phyloP scores from a whole-genome alignment of 441 rosid species.

The Hura crepitans region DNA sequence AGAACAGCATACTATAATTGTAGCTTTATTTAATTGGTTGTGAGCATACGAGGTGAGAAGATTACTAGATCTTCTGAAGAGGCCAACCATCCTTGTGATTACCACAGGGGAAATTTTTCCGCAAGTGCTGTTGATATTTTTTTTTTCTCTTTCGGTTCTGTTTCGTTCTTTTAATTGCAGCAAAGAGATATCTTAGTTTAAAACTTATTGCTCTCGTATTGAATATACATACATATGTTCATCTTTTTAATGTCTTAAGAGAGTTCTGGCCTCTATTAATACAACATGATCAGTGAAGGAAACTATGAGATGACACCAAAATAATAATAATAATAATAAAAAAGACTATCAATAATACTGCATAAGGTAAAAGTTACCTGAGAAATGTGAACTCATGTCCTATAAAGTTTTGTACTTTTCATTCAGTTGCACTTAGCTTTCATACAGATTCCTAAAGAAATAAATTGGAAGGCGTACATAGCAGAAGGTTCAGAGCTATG shows the following conservation, averaged over 20 bases:
- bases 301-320: not conserved
- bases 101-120: too few relatives aligned
- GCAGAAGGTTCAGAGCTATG: slow-evolving; percentile 55
- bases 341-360: not conserved
- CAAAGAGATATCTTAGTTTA: not conserved
- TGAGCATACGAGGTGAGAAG: too few relatives aligned
- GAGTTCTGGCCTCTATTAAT: not conserved
- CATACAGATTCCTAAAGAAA: slow-evolving; percentile 82
- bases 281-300: not conserved
- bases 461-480: slow-evolving; percentile 66
- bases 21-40: too few relatives aligned
- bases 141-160: too few relatives aligned
- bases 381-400: not conserved
- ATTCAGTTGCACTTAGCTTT: slow-evolving; percentile 40
- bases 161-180: too few relatives aligned
- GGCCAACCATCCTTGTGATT: too few relatives aligned
- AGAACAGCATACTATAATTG: too few relatives aligned
- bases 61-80: too few relatives aligned
- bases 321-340: too few relatives aligned
- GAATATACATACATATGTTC: not conserved
- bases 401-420: slow-evolving; percentile 14
- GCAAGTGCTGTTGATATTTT: too few relatives aligned
- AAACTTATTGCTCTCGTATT: not conserved
- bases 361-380: slow-evolving; percentile 1
- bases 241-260: not conserved